A percentile compares a stretch with the other conserved stretches of the same genome.
Evolutionary conservation across 371 early-diverging fungal genomes (phyloP).

Genomic region (Quaeritorhiza haematococci): DNA sequence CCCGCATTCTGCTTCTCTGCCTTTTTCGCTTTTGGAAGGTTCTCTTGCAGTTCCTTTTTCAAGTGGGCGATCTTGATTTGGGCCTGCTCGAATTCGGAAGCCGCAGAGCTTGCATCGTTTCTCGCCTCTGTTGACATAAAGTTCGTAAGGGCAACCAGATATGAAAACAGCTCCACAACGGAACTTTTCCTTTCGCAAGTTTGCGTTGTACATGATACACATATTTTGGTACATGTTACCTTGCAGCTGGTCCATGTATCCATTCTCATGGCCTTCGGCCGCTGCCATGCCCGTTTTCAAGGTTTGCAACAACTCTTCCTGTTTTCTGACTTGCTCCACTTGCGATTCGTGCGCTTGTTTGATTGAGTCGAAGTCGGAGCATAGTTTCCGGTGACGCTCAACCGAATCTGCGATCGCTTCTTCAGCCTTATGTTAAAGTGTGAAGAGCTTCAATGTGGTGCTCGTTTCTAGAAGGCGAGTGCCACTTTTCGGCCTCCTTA

Average conservation of each 20-base stretch:
- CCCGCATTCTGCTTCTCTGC: conserved; percentile 49
- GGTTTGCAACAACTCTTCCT: conserved; percentile 84
- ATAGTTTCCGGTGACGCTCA: conserved; percentile 38
- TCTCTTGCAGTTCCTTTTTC: conserved; percentile 37
- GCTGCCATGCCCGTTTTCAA: conserved; percentile 89
- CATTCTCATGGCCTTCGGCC: conserved; percentile 86
- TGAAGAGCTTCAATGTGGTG: too few relatives aligned
- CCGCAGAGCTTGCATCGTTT: conserved; percentile 47
- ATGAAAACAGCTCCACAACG: too few relatives aligned
- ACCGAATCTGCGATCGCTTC: conserved; percentile 48
- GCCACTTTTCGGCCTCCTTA: conserved; percentile 5
- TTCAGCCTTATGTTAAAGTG: conserved; percentile 48
- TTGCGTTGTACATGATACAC: too few relatives aligned
- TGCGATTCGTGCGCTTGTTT: conserved; percentile 63
- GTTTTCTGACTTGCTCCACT: conserved; percentile 57
- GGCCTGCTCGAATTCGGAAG: conserved; percentile 66
- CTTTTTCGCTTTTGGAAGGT: conserved; percentile 26
- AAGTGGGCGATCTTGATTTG: conserved; percentile 66
- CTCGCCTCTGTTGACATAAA: conserved; percentile 48
- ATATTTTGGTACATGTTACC: conserved; percentile 29
- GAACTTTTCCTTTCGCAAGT: too few relatives aligned
- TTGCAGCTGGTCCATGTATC: conserved; percentile 89
- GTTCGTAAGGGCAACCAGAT: background rate
- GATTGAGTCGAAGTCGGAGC: conserved; percentile 54
- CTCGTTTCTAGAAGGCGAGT: too few relatives aligned